Percentiles rank a stretch among this genome's conserved stretches.
Evolutionary conservation across 2,329 filamentous ascomycete genomes (phyloP).

Genomic region (Pyrenochaeta sp.): DNA sequence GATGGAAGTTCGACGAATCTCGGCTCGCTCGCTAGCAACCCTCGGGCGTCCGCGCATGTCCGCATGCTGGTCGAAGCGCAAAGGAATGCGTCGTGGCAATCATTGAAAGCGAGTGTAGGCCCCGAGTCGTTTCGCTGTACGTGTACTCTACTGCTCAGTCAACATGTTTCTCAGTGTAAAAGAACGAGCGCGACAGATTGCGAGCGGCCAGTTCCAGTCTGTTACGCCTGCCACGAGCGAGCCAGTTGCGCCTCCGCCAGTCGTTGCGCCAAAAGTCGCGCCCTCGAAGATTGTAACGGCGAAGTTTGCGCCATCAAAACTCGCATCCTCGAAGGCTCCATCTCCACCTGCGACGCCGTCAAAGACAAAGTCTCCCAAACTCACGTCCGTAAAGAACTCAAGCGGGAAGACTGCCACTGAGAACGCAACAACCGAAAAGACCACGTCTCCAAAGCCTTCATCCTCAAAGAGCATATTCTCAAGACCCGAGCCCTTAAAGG

Average conservation of each 20-base stretch:
- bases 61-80: slow-evolving; percentile 28
- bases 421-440: not conserved
- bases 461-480: not conserved
- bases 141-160: slow-evolving; percentile 1
- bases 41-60: slow-evolving; percentile 14
- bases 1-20: slow-evolving; percentile 12
- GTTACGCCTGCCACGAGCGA: not conserved
- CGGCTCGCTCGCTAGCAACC: slow-evolving; percentile 20
- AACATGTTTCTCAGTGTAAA: slow-evolving; percentile 25
- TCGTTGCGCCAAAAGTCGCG: slow-evolving; percentile 6
- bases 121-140: slow-evolving; percentile 11
- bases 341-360: not conserved
- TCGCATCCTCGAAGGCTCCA: not conserved
- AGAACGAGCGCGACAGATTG: slow-evolving; percentile 21
- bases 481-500: slow-evolving; percentile 2
- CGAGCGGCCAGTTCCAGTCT: slow-evolving; percentile 16
- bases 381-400: not conserved
- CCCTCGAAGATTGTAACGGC: slow-evolving; percentile 1
- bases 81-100: slow-evolving; percentile 14
- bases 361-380: not conserved
- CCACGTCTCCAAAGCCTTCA: not conserved
- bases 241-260: not conserved
- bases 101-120: slow-evolving; percentile 12
- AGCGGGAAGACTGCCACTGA: too few relatives aligned
- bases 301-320: slow-evolving; percentile 2